phyloP scores from a whole-genome alignment of 148 eudicot species.

The Nyssa sinensis region DNA sequence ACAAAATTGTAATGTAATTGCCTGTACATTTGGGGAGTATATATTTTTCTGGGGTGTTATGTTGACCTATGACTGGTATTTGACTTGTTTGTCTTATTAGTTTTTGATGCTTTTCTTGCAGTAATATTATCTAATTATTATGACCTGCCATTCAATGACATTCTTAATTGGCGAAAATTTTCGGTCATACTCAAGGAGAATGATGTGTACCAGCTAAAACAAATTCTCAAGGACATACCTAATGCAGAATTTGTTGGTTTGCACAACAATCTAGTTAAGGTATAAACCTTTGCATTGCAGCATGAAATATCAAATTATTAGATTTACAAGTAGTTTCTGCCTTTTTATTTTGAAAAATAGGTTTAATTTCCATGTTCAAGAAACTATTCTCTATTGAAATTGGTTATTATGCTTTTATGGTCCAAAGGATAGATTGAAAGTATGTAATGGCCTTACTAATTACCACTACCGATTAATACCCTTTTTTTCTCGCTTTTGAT shows the following conservation, averaged over 20 bases:
- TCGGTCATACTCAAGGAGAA: slow-evolving; percentile 45
- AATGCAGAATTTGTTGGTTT: slow-evolving; percentile 38
- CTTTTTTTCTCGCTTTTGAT: not conserved
- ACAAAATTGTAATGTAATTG: no score
- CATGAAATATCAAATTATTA: not conserved
- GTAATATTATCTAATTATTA: slow-evolving; percentile 56
- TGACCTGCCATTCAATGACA: slow-evolving; percentile 49
- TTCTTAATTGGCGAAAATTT: slow-evolving; percentile 51
- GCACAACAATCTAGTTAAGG: slow-evolving; percentile 49
- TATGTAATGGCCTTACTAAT: not conserved
- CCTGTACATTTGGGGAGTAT: no score
- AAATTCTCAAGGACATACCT: slow-evolving; percentile 41
- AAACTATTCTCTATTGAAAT: not conserved
- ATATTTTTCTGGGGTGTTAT: not conserved
- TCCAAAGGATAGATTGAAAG: not conserved
- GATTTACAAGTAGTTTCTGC: not conserved
- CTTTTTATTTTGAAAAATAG: not conserved
- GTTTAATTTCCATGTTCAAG: not conserved
- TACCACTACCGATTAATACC: not conserved
- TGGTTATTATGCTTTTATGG: not conserved
- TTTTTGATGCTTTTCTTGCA: slow-evolving; percentile 19
- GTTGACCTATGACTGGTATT: not conserved
- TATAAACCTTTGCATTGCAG: slow-evolving; percentile 1
- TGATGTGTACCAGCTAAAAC: slow-evolving; percentile 51
- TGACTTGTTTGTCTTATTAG: not conserved